Percentiles rank a stretch among this genome's conserved stretches.
Evolutionary conservation across 768 basidiomycete genomes (phyloP).

Genomic region (Russula earlei): DNA sequence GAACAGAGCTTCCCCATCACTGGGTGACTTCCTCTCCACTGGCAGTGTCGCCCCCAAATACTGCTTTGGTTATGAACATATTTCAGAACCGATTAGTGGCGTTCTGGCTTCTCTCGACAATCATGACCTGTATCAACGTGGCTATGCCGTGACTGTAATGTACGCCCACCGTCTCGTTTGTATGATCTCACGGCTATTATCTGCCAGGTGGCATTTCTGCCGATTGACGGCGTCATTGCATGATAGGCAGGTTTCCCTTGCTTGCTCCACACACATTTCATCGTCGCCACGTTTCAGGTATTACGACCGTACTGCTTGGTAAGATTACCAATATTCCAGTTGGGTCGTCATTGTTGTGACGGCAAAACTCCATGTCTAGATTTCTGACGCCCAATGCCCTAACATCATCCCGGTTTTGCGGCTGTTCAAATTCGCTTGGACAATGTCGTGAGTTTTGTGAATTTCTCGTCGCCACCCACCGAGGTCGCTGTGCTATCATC

Average conservation of each 20-base stretch:
- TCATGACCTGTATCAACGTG: neutral
- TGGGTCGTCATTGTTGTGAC: too few relatives aligned
- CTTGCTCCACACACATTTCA: neutral
- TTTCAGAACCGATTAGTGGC: constrained; percentile 7
- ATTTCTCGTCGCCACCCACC: neutral
- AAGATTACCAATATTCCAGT: neutral
- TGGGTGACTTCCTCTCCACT: too few relatives aligned
- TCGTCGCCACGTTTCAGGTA: neutral
- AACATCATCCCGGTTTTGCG: neutral
- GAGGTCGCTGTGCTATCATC: too few relatives aligned
- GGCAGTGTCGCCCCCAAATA: too few relatives aligned
- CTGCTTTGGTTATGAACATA: neutral
- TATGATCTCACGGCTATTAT: neutral
- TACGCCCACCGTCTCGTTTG: neutral
- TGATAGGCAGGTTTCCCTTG: neutral
- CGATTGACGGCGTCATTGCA: neutral
- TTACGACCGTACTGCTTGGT: neutral
- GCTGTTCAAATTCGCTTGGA: neutral
- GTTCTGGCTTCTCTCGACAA: neutral
- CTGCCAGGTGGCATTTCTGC: constrained; percentile 1
- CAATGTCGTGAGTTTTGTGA: neutral
- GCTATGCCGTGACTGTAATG: neutral
- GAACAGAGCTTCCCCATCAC: neutral
- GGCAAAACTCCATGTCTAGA: neutral
- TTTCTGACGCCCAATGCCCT: neutral